A percentile compares a stretch with the other conserved stretches of the same genome.
These are phyloP conservation scores for Ceratocystis cubensis DNA, from an alignment of 2,329 filamentous ascomycete genomes.

Conservation along the genomic window DNA sequence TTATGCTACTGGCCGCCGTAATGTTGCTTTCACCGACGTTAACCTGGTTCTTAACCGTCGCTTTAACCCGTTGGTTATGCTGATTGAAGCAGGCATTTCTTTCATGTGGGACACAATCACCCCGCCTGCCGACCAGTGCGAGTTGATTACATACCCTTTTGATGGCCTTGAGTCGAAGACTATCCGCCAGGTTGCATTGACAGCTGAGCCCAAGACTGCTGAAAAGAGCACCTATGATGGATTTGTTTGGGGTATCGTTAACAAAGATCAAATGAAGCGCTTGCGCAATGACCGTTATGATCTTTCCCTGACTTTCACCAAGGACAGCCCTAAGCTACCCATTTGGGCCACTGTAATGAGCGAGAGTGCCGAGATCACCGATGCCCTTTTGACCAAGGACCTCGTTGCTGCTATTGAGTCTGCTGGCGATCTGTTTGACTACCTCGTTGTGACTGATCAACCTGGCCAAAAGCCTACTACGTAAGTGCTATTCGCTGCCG, in stretches of 20 bases:
- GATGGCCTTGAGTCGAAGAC: conserved; percentile 79
- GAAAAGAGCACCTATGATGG: conserved; percentile 64
- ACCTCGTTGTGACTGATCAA: conserved; percentile 80
- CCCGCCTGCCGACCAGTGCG: conserved; percentile 56
- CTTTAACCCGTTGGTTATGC: conserved; percentile 60
- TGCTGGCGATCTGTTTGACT: conserved; percentile 69
- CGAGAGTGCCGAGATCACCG: conserved; percentile 89
- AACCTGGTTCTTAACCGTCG: conserved; percentile 71
- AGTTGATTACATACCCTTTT: conserved; percentile 73
- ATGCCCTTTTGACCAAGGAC: conserved; percentile 75
- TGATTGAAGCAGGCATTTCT: conserved; percentile 53
- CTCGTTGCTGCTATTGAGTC: conserved; percentile 65
- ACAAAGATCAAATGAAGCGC: conserved; percentile 86
- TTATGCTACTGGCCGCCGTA: conserved; percentile 85
- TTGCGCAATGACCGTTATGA: conserved; percentile 91
- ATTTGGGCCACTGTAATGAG: conserved; percentile 89
- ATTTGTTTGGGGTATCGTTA: conserved; percentile 89
- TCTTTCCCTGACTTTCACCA: conserved; percentile 80
- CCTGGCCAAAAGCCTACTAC: conserved; percentile 74
- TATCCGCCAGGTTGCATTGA: conserved; percentile 52
- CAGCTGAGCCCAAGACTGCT: conserved; percentile 42
- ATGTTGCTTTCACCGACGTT: conserved; percentile 81
- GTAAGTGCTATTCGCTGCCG: conserved; percentile 37
- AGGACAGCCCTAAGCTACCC: conserved; percentile 83
- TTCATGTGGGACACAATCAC: conserved; percentile 71